Evolutionary conservation across 78 protist species (phyloP).

Genomic region (Dictyostelium brefeldianum): DNA sequence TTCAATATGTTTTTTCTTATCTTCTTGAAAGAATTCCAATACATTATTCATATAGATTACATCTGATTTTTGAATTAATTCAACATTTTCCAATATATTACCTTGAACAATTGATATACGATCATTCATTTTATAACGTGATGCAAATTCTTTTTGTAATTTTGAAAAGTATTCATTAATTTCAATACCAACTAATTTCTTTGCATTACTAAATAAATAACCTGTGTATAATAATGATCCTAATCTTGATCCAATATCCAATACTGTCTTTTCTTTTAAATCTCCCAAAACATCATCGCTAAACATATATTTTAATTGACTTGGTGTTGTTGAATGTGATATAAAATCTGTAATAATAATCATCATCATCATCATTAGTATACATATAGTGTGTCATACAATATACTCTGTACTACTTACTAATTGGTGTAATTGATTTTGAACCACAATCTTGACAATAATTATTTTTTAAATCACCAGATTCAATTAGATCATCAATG

Average conservation of each 20-base stretch:
- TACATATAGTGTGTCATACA: neutral
- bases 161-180: constrained; percentile 45
- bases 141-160: constrained; percentile 37
- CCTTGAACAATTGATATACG: constrained; percentile 55
- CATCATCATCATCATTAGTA: neutral
- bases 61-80: constrained; percentile 36
- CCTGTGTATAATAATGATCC: constrained; percentile 81
- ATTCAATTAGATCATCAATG: constrained; percentile 54
- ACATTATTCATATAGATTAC: constrained; percentile 83
- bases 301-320: constrained; percentile 73
- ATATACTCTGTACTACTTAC: constrained; percentile 15
- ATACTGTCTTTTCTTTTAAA: neutral
- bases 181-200: constrained; percentile 66
- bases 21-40: constrained; percentile 75
- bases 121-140: constrained; percentile 42
- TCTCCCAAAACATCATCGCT: constrained; percentile 63
- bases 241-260: constrained; percentile 81
- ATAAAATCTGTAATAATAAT: constrained; percentile 42
- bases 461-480: constrained; percentile 38
- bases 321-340: constrained; percentile 79
- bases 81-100: constrained; percentile 41
- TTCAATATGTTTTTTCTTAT: constrained; percentile 17
- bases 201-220: constrained; percentile 44
- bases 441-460: constrained; percentile 80
- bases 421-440: constrained; percentile 26